Evolutionary conservation across 805 yeast genomes (phyloP), one percentile per base, ranked within the genome.

Genomic region (Spathaspora arborariae): DNA sequence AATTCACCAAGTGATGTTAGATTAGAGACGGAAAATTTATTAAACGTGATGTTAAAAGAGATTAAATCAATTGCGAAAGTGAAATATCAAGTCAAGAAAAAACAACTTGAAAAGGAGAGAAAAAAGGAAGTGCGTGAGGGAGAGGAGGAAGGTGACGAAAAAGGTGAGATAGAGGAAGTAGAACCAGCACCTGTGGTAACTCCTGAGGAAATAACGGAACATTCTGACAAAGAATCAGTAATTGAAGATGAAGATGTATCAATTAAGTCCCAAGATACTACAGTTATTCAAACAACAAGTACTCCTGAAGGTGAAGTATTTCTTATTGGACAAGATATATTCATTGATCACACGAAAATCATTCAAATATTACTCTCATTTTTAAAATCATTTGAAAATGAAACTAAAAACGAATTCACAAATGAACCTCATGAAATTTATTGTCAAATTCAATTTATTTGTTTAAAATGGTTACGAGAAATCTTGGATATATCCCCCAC

Each of bases 1-100:
- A 92, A 88, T 54, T 75, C 92, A 2, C 89, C 89, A 51, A 81
- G 84, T 45, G 98, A 92, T 63, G 96, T 94, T 2, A 74, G 96
- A 53, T 82, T 85, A 2, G 89, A 88, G 37, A 90, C 98, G 0
- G 88, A 85, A 49, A 82, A 85, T 39, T 79, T 91, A 33, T 64
- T 94, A 49, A 86, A 84, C 49, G 76, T 80, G 2, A 79, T 94
- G 49, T 69, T 94, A 26, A 85, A 82, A 53, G 98, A 94, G 59
- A 85, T 92, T 44, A 81, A 81, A 53, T 73, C 88, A 36, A 79
- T 91, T n/a, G 74, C 86, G 19, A 84, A 83, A 51, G 80, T 92
- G 33, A 84, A 82, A 58, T 65, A 72, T 40, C 68, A 76, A 38
- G 76, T 81, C 1, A 74, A 73, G 42, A 57, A 48, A 48, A 54